Conservation (phyloP, 2,329 filamentous ascomycete species). For the Clathrospora elynae region DNA sequence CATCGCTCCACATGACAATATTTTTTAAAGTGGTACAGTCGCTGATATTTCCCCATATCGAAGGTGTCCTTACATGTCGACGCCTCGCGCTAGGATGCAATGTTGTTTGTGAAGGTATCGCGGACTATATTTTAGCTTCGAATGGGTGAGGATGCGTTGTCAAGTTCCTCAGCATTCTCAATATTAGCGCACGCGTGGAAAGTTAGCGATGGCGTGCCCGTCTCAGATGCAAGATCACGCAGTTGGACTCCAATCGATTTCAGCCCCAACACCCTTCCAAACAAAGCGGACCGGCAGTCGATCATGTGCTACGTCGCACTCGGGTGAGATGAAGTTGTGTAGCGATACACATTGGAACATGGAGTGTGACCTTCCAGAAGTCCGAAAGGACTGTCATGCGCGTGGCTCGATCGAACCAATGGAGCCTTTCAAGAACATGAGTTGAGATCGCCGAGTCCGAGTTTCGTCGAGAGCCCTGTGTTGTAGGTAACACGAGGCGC, state of each 20-base stretch:
- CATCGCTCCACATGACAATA: no score
- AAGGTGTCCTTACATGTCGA: no score
- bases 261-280: not conserved
- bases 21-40: no score
- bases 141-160: not conserved
- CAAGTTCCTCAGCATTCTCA: not conserved
- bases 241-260: conserved; percentile 2
- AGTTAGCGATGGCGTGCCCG: conserved; percentile 1
- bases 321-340: conserved; percentile 4
- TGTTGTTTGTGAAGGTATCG: no score
- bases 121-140: no score
- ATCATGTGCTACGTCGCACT: conserved; percentile 7
- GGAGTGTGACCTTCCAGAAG: not conserved
- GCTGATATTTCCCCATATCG: no score
- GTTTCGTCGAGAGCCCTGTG: not conserved
- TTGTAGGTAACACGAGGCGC: not conserved
- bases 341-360: conserved; percentile 1
- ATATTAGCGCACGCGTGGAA: not conserved
- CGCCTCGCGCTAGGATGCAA: no score
- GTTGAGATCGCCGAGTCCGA: not conserved
- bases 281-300: not conserved
- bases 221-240: conserved; percentile 16
- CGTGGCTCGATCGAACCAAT: not conserved
- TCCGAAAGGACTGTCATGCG: not conserved
- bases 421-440: not conserved